A percentile compares a stretch with the other conserved stretches of the same genome.
These are phyloP conservation scores for Metrosideros polymorpha DNA, from an alignment of 441 rosid species.

Conservation along the genomic window DNA sequence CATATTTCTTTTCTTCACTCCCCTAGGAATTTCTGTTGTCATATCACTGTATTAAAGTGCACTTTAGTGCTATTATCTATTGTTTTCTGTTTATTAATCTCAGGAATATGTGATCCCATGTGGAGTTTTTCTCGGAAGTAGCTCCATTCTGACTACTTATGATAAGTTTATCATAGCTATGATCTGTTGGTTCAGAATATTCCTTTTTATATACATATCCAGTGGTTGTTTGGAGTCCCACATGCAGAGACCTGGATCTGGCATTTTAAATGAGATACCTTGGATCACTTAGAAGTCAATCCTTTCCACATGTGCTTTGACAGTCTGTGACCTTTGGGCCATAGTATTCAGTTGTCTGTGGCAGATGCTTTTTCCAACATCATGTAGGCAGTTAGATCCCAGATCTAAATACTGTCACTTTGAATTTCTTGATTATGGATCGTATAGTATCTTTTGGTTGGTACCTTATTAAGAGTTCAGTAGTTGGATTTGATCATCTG, in stretches of 20 bases:
- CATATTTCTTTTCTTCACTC: background rate
- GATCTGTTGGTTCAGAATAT: background rate
- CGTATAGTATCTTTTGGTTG: background rate
- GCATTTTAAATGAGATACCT: background rate
- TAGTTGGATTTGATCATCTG: background rate
- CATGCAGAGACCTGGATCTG: background rate
- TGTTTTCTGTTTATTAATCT: background rate
- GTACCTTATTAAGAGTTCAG: background rate
- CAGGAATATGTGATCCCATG: background rate
- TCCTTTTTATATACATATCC: background rate
- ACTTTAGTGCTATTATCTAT: background rate
- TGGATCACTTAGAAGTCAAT: background rate
- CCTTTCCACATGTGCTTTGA: background rate
- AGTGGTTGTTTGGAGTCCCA: background rate
- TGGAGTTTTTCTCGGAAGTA: background rate
- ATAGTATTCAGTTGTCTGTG: background rate
- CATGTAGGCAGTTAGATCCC: background rate
- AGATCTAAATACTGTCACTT: background rate
- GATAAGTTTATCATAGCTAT: background rate
- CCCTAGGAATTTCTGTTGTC: background rate
- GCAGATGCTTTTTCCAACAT: background rate
- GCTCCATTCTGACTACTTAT: background rate
- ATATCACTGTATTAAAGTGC: background rate
- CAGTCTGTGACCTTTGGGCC: background rate
- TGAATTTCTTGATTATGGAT: background rate